Evolutionary conservation across 257 asterid species (phyloP).

Genomic region (Solanum medicagineum): DNA sequence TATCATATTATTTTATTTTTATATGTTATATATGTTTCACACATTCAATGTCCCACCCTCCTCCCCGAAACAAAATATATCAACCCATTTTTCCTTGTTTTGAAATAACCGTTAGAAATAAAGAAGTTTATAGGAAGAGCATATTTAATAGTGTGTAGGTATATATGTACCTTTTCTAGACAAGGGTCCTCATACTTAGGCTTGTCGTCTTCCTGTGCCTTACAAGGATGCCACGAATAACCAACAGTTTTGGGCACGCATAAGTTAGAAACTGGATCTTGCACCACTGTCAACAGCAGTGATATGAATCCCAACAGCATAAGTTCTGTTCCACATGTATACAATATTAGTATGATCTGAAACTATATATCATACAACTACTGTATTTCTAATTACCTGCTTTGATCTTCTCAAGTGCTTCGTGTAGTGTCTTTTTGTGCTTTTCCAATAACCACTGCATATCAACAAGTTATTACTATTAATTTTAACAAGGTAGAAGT

Average conservation of each 20-base stretch:
- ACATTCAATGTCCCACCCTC: too few relatives aligned
- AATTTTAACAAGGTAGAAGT: too few relatives aligned
- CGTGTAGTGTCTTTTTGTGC: conserved; percentile 9
- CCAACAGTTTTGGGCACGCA: conserved; percentile 13
- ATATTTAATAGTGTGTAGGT: too few relatives aligned
- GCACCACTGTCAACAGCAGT: conserved; percentile 13
- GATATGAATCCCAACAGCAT: conserved; percentile 25
- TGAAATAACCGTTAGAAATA: too few relatives aligned
- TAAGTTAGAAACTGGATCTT: conserved; percentile 4
- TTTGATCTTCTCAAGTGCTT: conserved; percentile 24
- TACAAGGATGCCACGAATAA: conserved; percentile 20
- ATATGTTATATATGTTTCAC: too few relatives aligned
- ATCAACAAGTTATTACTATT: too few relatives aligned
- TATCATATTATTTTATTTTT: too few relatives aligned
- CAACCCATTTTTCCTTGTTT: too few relatives aligned
- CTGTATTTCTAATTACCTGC: conserved; percentile 2
- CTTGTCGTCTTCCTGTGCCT: neutral
- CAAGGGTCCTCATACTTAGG: conserved; percentile 3
- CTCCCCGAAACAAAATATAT: too few relatives aligned
- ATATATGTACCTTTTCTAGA: neutral
- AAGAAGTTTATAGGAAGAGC: too few relatives aligned
- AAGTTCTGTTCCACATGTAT: conserved; percentile 4
- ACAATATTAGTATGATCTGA: neutral
- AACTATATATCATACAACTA: neutral
- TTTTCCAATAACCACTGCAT: conserved; percentile 13